A percentile compares a stretch with the other conserved stretches of the same genome.
These are phyloP conservation scores for Umbelopsis isabellina DNA, from an alignment of 192 early-diverging fungal species.

Conservation along the genomic window DNA sequence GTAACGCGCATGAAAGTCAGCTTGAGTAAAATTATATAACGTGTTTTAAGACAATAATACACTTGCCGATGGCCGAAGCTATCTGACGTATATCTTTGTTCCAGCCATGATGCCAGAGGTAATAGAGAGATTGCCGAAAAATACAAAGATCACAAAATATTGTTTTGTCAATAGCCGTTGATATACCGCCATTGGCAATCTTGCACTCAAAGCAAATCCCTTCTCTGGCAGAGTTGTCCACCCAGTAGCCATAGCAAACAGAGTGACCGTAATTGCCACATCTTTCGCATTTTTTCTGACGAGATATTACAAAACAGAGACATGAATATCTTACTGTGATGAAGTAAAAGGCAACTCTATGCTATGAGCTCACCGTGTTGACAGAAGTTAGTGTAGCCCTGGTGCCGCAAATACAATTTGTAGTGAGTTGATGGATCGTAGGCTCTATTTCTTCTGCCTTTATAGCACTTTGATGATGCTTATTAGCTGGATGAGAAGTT, in stretches of 20 bases:
- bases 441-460: neutral
- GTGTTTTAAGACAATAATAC: neutral
- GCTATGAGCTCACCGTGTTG: too few relatives aligned
- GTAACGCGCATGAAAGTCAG: neutral
- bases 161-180: neutral
- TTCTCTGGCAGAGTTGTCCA: neutral
- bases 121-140: neutral
- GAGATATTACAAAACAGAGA: too few relatives aligned
- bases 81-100: neutral
- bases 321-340: too few relatives aligned
- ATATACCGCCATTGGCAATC: neutral
- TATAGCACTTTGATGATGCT: neutral
- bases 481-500: too few relatives aligned
- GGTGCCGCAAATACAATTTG: too few relatives aligned
- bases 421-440: neutral
- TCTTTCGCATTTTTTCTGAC: neutral
- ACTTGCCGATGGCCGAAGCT: neutral
- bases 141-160: neutral
- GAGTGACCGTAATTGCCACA: neutral
- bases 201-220: slow-evolving; percentile 2
- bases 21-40: neutral
- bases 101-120: neutral
- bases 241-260: slow-evolving; percentile 6
- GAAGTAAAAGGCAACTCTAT: too few relatives aligned
- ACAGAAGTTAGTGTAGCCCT: too few relatives aligned